These are phyloP conservation scores for Diaporthe nobilis DNA, from an alignment of 2,329 filamentous ascomycete genomes.

Conservation along the genomic window DNA sequence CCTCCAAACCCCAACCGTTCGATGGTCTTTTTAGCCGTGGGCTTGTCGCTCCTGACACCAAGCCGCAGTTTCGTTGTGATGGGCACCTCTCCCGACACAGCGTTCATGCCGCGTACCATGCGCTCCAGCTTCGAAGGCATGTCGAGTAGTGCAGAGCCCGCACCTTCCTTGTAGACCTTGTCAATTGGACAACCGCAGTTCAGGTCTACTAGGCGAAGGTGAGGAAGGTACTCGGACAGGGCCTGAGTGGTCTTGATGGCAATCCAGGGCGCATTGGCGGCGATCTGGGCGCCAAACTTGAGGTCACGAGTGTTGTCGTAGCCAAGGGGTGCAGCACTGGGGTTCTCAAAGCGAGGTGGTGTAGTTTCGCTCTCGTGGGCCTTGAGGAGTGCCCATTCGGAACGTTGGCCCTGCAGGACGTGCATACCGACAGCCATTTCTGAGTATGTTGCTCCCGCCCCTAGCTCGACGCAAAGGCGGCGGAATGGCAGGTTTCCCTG, in stretches of 20 bases:
- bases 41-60: conserved; percentile 84
- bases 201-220: conserved; percentile 90
- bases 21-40: conserved; percentile 85
- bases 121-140: conserved; percentile 89
- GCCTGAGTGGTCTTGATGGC: conserved; percentile 91
- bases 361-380: conserved; percentile 86
- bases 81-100: conserved; percentile 89
- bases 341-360: conserved; percentile 77
- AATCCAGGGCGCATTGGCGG: conserved; percentile 91
- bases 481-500: conserved; percentile 97
- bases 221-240: conserved; percentile 81
- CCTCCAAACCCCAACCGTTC: conserved; percentile 87
- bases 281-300: conserved; percentile 93
- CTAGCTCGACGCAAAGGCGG: conserved; percentile 88
- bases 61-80: conserved; percentile 96
- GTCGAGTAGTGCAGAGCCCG: conserved; percentile 93
- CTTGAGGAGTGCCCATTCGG: conserved; percentile 96
- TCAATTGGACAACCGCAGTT: conserved; percentile 99
- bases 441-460: conserved; percentile 94
- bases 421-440: conserved; percentile 98
- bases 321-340: conserved; percentile 64
- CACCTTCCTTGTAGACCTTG: conserved; percentile 88
- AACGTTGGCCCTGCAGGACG: conserved; percentile 88
- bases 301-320: conserved; percentile 89
- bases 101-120: conserved; percentile 96